These are phyloP conservation scores for Alternaria infectoria DNA, from an alignment of 2,329 filamentous ascomycete species.

Conservation along the genomic window DNA sequence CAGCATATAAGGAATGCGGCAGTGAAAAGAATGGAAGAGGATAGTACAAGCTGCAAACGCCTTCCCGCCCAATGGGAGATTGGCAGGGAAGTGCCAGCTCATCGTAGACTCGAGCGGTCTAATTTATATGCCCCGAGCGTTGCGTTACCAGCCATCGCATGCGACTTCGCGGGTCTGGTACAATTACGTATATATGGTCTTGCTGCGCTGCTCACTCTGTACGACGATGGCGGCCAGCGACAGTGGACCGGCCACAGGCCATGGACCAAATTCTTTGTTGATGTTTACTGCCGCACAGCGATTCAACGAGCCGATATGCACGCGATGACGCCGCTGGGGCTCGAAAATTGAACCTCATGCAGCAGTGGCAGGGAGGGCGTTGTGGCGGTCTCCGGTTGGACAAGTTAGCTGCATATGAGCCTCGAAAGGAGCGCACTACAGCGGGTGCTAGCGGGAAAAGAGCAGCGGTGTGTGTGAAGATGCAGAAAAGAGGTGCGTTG, in stretches of 20 bases:
- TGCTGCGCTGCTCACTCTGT: constrained; percentile 21
- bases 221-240: constrained; percentile 21
- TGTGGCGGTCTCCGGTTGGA: constrained; percentile 45
- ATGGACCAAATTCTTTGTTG: constrained; percentile 13
- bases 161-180: constrained; percentile 34
- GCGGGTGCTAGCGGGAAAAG: constrained; percentile 12
- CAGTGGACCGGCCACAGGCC: constrained; percentile 21
- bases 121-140: constrained; percentile 42
- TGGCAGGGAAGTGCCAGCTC: constrained; percentile 41
- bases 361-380: constrained; percentile 31
- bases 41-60: constrained; percentile 39
- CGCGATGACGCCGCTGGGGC: constrained; percentile 25
- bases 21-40: constrained; percentile 31
- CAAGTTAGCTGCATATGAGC: constrained; percentile 30
- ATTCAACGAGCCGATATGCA: constrained; percentile 27
- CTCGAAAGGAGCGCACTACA: constrained; percentile 23
- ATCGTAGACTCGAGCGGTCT: constrained; percentile 38
- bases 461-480: constrained; percentile 19
- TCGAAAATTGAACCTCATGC: constrained; percentile 36
- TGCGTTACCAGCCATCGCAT: constrained; percentile 31
- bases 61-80: constrained; percentile 36
- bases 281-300: constrained; percentile 18
- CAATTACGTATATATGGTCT: constrained; percentile 17
- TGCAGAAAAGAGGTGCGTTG: constrained; percentile 15
- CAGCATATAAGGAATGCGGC: constrained; percentile 44